Evolutionary conservation across 2,329 filamentous ascomycete species (phyloP).

Genomic region (Stenocarpella maydis): DNA sequence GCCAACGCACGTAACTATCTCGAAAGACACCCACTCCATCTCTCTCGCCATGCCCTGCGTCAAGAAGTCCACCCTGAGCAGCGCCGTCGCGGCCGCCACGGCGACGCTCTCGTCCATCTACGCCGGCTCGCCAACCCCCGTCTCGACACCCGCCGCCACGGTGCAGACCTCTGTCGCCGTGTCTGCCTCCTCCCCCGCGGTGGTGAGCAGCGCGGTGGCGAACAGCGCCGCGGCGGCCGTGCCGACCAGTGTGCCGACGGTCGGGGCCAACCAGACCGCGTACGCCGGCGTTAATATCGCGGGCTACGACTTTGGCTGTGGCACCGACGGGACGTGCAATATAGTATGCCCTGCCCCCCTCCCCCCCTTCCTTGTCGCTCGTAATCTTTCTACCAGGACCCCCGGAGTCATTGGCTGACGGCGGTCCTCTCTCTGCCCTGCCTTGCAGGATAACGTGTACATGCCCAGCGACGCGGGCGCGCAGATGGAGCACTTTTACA

Average conservation of each 20-base stretch:
- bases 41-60: constrained; percentile 25
- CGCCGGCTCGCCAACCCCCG: neutral
- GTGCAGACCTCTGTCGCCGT: neutral
- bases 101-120: constrained; percentile 31
- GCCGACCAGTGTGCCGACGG: neutral
- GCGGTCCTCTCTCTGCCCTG: too few species aligned
- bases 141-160: neutral
- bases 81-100: constrained; percentile 32
- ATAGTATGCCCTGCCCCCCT: constrained; percentile 22
- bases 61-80: constrained; percentile 28
- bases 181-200: constrained; percentile 9
- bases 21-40: neutral
- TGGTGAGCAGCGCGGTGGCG: neutral
- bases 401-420: too few species aligned
- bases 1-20: neutral
- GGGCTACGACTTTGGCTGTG: constrained; percentile 58
- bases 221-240: neutral
- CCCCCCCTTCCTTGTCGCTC: too few species aligned
- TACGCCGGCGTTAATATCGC: constrained; percentile 52
- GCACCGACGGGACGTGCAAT: constrained; percentile 50
- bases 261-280: constrained; percentile 16
- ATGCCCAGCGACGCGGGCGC: constrained; percentile 41
- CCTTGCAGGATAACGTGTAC: constrained; percentile 33
- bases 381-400: too few species aligned
- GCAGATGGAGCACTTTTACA: constrained; percentile 66